Conservation (phyloP, 2,329 filamentous ascomycete genomes). For the Tetracladium maxilliforme region DNA sequence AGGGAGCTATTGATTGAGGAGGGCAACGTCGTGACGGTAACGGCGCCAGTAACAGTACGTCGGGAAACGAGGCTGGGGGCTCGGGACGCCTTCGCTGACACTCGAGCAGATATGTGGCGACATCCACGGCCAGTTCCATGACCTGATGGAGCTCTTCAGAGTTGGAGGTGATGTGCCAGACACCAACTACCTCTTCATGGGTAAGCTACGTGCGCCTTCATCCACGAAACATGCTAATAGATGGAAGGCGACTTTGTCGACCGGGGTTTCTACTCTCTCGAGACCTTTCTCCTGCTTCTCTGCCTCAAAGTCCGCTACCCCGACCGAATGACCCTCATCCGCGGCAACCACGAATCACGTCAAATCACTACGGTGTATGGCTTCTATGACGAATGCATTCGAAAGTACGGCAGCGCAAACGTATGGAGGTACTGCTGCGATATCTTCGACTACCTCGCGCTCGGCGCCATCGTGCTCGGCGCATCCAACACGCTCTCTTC, state of each 20-base stretch:
- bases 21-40: slow-evolving; percentile 90
- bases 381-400: slow-evolving; percentile 93
- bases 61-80: background rate
- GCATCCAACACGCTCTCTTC: slow-evolving; percentile 47
- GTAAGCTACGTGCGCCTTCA: slow-evolving; percentile 24
- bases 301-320: slow-evolving; percentile 96
- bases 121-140: slow-evolving; percentile 93
- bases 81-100: background rate
- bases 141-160: slow-evolving; percentile 90
- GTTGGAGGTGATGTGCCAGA: slow-evolving; percentile 90
- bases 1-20: slow-evolving; percentile 93
- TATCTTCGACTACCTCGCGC: slow-evolving; percentile 90
- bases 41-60: slow-evolving; percentile 79
- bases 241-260: slow-evolving; percentile 85
- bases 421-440: slow-evolving; percentile 97
- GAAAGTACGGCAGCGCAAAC: slow-evolving; percentile 93
- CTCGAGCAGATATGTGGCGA: slow-evolving; percentile 56
- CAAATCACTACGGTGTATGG: slow-evolving; percentile 97
- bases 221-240: background rate
- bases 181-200: slow-evolving; percentile 96
- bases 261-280: slow-evolving; percentile 92
- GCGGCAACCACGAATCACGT: slow-evolving; percentile 89
- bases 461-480: slow-evolving; percentile 82
- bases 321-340: slow-evolving; percentile 89
- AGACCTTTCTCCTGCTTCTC: slow-evolving; percentile 88